Evolutionary conservation across 2,329 filamentous ascomycete species (phyloP).

Genomic region (Sphaceloma murrayae): DNA sequence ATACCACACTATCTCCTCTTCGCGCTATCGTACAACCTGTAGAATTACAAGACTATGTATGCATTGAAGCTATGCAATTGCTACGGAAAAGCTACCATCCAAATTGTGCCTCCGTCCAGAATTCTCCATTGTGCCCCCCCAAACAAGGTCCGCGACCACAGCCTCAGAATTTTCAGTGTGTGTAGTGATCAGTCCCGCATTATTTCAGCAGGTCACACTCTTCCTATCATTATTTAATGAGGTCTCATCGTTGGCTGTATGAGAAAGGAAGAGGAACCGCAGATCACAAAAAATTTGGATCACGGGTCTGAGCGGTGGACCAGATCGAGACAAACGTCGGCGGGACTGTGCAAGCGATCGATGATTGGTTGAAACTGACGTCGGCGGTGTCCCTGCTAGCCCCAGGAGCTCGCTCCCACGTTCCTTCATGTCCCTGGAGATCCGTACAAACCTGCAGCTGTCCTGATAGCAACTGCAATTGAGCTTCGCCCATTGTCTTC

Average conservation of each 20-base stretch:
- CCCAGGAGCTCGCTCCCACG: neutral
- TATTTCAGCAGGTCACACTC: conserved; percentile 9
- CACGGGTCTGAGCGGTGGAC: conserved; percentile 1
- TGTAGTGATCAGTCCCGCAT: conserved; percentile 9
- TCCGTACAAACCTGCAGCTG: neutral
- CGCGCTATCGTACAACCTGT: neutral
- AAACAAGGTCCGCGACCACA: conserved; percentile 12
- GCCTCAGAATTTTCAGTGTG: conserved; percentile 10
- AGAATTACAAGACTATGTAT: neutral
- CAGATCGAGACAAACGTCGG: neutral
- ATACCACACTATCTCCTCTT: neutral
- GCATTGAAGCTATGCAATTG: too few relatives aligned
- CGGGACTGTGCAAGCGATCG: neutral
- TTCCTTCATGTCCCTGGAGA: neutral
- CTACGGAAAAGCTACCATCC: too few relatives aligned
- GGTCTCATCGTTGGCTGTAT: conserved; percentile 14
- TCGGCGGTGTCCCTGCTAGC: conserved; percentile 5
- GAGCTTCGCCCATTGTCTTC: too few relatives aligned
- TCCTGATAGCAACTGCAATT: too few relatives aligned
- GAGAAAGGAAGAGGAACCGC: conserved; percentile 3
- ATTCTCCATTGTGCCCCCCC: too few relatives aligned
- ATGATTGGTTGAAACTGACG: conserved; percentile 8
- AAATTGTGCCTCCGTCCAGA: too few relatives aligned
- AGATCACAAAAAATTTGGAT: neutral
- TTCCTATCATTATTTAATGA: conserved; percentile 11